A percentile compares a stretch with the other conserved stretches of the same genome.
Conservation (phyloP, 768 basidiomycete species). For the Tricholoma saponaceum region DNA sequence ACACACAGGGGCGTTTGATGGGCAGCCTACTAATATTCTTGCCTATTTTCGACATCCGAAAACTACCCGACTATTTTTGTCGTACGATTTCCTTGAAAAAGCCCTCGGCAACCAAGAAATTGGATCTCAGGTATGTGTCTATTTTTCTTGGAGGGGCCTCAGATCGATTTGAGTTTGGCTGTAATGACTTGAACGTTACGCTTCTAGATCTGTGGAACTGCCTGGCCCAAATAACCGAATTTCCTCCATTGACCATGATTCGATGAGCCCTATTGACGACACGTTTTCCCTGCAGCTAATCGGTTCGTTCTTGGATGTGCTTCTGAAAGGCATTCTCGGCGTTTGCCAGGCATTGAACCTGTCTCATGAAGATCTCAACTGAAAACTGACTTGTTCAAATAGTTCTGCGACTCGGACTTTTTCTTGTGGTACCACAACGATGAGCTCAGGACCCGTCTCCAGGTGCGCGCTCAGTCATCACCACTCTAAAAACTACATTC, state of each 20-base stretch:
- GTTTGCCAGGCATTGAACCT: slow-evolving; percentile 21
- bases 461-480: slow-evolving; percentile 25
- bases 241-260: not conserved
- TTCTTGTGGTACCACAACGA: slow-evolving; percentile 22
- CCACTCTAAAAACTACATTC: slow-evolving; percentile 27
- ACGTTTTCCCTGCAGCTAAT: slow-evolving; percentile 18
- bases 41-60: too few species aligned
- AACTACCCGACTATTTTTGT: too few species aligned
- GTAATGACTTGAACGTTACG: too few species aligned
- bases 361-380: not conserved
- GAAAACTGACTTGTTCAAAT: not conserved
- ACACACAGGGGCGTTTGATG: too few species aligned
- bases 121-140: too few species aligned
- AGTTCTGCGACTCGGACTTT: slow-evolving; percentile 29
- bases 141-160: too few species aligned
- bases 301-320: slow-evolving; percentile 24
- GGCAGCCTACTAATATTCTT: too few species aligned
- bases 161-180: too few species aligned
- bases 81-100: too few species aligned
- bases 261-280: slow-evolving; percentile 17
- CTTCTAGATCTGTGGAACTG: too few species aligned
- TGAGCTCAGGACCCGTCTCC: slow-evolving; percentile 11
- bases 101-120: too few species aligned
- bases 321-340: slow-evolving; percentile 29
- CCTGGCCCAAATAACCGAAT: not conserved